These are phyloP conservation scores for Ophioceras dolichostomum DNA, from an alignment of 2,329 filamentous ascomycete genomes.

Conservation along the genomic window DNA sequence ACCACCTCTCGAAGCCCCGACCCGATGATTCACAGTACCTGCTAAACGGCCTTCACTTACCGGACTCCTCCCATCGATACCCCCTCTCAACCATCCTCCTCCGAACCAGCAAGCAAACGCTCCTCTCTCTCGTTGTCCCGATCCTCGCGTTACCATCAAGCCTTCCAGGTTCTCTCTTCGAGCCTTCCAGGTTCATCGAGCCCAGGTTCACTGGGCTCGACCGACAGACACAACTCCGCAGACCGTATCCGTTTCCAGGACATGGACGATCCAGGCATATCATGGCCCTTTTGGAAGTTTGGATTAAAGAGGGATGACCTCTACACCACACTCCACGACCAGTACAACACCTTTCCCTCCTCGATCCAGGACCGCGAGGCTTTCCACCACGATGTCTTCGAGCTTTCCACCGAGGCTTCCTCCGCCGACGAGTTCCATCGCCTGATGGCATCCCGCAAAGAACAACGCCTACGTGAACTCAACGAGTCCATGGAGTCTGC, in stretches of 20 bases:
- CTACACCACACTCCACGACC: conserved; percentile 43
- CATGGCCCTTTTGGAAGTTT: conserved; percentile 52
- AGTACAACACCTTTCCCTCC: conserved; percentile 46
- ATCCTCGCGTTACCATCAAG: neutral
- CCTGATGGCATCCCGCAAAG: conserved; percentile 39
- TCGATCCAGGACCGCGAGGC: conserved; percentile 46
- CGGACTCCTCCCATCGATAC: no score
- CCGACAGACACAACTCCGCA: neutral
- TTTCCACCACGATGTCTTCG: conserved; percentile 49
- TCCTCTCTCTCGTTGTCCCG: no score
- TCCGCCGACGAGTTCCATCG: conserved; percentile 41
- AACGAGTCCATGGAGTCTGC: conserved; percentile 43
- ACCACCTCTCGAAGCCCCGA: no score
- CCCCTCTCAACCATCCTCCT: neutral
- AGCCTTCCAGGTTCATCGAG: neutral
- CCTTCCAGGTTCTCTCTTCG: neutral
- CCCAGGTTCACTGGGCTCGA: neutral
- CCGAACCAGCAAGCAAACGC: neutral
- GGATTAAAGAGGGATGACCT: conserved; percentile 48
- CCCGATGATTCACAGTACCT: no score
- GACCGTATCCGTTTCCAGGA: conserved; percentile 5
- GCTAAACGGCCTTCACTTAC: no score
- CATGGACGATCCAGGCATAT: conserved; percentile 42
- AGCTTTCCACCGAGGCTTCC: conserved; percentile 38
- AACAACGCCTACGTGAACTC: conserved; percentile 40